A percentile compares a stretch with the other conserved stretches of the same genome.
These are phyloP conservation scores for Oryza officinalis DNA, from an alignment of 176 grass and related monocot genomes.

Conservation along the genomic window DNA sequence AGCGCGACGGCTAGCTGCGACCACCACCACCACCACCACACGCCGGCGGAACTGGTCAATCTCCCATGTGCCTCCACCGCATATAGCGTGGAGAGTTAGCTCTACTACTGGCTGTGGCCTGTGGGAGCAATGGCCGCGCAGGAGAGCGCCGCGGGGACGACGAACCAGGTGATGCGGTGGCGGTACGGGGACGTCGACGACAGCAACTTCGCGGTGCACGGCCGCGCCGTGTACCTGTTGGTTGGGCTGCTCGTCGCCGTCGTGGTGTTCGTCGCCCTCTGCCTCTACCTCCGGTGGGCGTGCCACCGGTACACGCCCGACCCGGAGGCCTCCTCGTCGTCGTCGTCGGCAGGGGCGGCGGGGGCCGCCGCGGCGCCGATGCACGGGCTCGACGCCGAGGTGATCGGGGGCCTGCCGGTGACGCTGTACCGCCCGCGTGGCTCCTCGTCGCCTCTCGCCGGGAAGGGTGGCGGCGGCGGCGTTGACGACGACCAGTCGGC, in stretches of 20 bases:
- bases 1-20: not conserved
- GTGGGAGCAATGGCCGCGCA: constrained; percentile 43
- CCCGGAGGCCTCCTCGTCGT: not conserved
- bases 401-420: constrained; percentile 49
- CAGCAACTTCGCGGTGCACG: constrained; percentile 62
- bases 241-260: constrained; percentile 31
- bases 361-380: not conserved
- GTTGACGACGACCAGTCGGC: constrained; percentile 10
- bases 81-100: not conserved
- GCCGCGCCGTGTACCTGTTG: constrained; percentile 36
- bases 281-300: constrained; percentile 49
- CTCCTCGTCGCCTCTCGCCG: not conserved
- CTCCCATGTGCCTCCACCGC: not conserved
- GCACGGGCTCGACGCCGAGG: constrained; percentile 42
- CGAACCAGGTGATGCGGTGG: constrained; percentile 33
- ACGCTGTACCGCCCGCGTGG: constrained; percentile 28
- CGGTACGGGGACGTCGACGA: constrained; percentile 56
- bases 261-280: constrained; percentile 41
- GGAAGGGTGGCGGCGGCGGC: not conserved
- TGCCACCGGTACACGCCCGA: constrained; percentile 26
- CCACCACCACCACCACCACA: not conserved
- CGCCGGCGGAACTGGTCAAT: not conserved
- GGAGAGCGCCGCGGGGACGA: constrained; percentile 38
- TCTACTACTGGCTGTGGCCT: not conserved
- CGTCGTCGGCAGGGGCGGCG: not conserved